phyloP scores from a whole-genome alignment of 2,329 filamentous ascomycete genomes.

The Pyricularia sp. region DNA sequence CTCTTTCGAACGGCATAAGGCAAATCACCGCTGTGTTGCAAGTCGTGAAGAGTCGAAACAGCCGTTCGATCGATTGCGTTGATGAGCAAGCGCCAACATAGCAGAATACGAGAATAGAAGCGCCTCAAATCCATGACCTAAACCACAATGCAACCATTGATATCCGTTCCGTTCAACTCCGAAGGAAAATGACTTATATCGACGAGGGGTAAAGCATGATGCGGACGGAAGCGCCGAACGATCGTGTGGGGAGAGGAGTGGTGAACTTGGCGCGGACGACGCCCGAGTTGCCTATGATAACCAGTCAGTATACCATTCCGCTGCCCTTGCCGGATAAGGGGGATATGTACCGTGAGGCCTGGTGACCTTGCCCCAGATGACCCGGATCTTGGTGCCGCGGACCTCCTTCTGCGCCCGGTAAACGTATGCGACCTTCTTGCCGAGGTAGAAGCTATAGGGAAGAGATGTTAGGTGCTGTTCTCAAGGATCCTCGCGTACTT shows the following conservation, averaged over 20 bases:
- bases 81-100: conserved; percentile 3
- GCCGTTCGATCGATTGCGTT: background rate
- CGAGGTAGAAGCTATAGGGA: conserved; percentile 68
- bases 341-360: conserved; percentile 11
- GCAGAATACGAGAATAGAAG: background rate
- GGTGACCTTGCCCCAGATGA: conserved; percentile 27
- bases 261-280: conserved; percentile 97
- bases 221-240: conserved; percentile 90
- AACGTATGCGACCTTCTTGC: conserved; percentile 98
- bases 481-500: background rate
- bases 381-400: conserved; percentile 94
- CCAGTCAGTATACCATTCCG: background rate
- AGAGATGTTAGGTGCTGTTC: background rate
- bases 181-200: conserved; percentile 56
- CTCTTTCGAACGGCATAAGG: background rate
- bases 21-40: background rate
- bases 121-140: conserved; percentile 4
- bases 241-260: conserved; percentile 88
- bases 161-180: conserved; percentile 13
- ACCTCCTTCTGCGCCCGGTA: conserved; percentile 93
- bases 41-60: background rate
- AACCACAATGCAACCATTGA: conserved; percentile 13
- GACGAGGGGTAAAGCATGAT: conserved; percentile 97
- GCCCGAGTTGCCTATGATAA: conserved; percentile 71
- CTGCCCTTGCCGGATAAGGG: background rate